phyloP scores from a whole-genome alignment of 441 rosid genomes.

The Croton setiger region DNA sequence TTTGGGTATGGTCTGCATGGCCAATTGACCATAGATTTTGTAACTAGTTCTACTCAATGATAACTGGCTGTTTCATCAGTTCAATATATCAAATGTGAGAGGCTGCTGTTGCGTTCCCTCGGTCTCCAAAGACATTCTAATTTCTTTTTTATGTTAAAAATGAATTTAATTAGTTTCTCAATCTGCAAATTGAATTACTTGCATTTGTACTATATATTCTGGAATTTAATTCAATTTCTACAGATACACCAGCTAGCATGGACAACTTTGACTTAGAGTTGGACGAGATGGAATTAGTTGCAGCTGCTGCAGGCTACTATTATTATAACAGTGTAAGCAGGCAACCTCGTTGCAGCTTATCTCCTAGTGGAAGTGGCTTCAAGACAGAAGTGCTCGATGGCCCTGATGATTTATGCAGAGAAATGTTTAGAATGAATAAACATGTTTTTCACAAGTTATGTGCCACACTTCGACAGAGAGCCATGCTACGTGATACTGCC shows the following conservation, averaged over 20 bases:
- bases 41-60: constrained; percentile 27
- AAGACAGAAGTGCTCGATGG: constrained; percentile 57
- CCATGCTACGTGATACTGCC: constrained; percentile 61
- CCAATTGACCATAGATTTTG: constrained; percentile 17
- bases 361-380: constrained; percentile 44
- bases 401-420: constrained; percentile 50
- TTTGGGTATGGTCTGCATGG: constrained; percentile 16
- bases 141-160: constrained; percentile 8
- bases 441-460: constrained; percentile 65
- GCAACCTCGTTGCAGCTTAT: constrained; percentile 36
- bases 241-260: constrained; percentile 52
- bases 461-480: constrained; percentile 48
- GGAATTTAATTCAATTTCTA: constrained; percentile 34
- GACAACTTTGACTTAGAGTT: constrained; percentile 58
- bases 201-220: constrained; percentile 26
- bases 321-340: constrained; percentile 47
- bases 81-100: constrained; percentile 19
- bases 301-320: constrained; percentile 74
- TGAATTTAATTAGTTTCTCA: constrained; percentile 13
- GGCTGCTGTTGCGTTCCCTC: constrained; percentile 3
- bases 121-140: background rate
- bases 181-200: background rate
- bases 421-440: constrained; percentile 80
- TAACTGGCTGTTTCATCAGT: constrained; percentile 23
- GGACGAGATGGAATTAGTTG: constrained; percentile 85